Conservation (phyloP, 495 filamentous ascomycete species). For the Lasiosphaeris hirsuta region DNA sequence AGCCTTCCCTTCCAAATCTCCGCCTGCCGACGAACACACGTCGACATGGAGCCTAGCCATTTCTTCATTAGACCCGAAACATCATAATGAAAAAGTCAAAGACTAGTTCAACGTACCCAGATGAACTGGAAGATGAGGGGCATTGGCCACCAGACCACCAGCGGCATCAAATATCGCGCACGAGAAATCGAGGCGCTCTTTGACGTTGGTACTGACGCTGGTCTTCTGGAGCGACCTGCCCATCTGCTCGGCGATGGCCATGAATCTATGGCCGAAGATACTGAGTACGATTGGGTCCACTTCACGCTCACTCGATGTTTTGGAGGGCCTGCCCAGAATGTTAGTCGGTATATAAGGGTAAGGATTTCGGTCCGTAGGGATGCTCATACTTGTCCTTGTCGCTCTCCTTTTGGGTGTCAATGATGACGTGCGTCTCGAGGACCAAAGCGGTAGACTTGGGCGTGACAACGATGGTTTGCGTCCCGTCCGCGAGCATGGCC, state of each 20-base stretch:
- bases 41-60: conserved; percentile 66
- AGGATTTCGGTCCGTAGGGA: background rate
- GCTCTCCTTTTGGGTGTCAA: conserved; percentile 63
- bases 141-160: conserved; percentile 92
- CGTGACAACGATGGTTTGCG: conserved; percentile 91
- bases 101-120: conserved; percentile 47
- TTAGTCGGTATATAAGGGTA: background rate
- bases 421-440: conserved; percentile 68
- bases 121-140: conserved; percentile 92
- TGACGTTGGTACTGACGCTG: conserved; percentile 95
- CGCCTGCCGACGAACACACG: conserved; percentile 88
- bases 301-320: conserved; percentile 47
- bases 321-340: conserved; percentile 12
- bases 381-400: conserved; percentile 43
- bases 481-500: conserved; percentile 89
- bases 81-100: too few species aligned
- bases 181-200: conserved; percentile 94
- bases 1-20: conserved; percentile 89
- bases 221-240: conserved; percentile 94
- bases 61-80: background rate
- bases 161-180: conserved; percentile 90
- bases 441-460: conserved; percentile 72
- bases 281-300: conserved; percentile 88
- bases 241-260: conserved; percentile 99
- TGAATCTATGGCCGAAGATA: conserved; percentile 95